phyloP scores from a whole-genome alignment of 441 rosid species.

The Metrosideros polymorpha region DNA sequence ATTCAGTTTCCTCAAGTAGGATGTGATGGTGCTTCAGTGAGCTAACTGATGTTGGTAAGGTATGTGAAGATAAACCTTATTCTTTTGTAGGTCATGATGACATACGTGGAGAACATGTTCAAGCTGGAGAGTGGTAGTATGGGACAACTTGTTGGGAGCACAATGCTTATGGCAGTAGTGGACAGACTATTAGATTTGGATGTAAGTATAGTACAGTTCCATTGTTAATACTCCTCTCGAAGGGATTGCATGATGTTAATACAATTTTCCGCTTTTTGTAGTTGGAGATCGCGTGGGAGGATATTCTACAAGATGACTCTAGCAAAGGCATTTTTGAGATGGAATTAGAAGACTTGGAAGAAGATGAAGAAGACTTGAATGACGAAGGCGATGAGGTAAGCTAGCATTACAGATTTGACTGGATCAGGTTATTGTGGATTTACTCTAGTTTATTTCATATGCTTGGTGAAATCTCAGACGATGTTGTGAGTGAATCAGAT shows the following conservation, averaged over 20 bases:
- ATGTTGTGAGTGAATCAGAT: background rate
- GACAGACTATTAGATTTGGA: slow-evolving; percentile 68
- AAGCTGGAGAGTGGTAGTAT: slow-evolving; percentile 62
- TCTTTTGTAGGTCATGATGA: slow-evolving; percentile 25
- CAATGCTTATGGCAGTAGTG: slow-evolving; percentile 54
- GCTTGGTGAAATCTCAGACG: background rate
- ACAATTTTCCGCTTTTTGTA: slow-evolving; percentile 11
- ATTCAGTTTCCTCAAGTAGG: background rate
- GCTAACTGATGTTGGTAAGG: background rate
- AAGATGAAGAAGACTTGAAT: slow-evolving; percentile 15
- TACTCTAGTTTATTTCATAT: background rate
- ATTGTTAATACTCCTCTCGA: background rate
- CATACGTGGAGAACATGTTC: slow-evolving; percentile 68
- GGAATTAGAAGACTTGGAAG: slow-evolving; percentile 57
- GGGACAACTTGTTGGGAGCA: slow-evolving; percentile 59
- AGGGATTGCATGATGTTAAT: background rate
- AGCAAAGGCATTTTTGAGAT: slow-evolving; percentile 68
- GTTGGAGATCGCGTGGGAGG: slow-evolving; percentile 77
- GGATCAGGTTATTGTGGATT: background rate
- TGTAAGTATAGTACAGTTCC: slow-evolving; percentile 34
- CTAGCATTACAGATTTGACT: background rate
- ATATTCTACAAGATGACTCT: slow-evolving; percentile 56
- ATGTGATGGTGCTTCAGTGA: background rate
- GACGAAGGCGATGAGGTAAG: slow-evolving; percentile 34
- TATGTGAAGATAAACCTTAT: background rate